Base-by-base conservation (phyloP, 331 rosid species). In the Stylosanthes scabra region DNA sequence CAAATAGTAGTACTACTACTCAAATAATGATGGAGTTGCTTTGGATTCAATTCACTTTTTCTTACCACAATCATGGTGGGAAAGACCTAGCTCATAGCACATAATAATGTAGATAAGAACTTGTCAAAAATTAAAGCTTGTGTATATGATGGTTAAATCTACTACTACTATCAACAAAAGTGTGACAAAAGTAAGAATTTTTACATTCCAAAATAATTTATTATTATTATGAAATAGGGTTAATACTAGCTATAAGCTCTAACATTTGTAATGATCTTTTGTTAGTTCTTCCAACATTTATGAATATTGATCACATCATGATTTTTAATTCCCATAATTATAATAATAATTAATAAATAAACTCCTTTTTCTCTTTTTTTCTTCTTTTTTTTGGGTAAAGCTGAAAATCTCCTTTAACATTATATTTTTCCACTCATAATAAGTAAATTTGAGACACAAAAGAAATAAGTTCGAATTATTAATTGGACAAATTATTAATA, bases 1-100 rank as follows among this genome's bases (percentile, higher is more conserved):
- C 45, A 34, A 64, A 65, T 16, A 42, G 6, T 42, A 42, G 37
- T 45, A 7, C 40, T 20, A 20, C 25, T 20, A 20, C 6, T 28
- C 41, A 72, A 72, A 59, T 72, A 60, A 63, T 60, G 31, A 49
- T 60, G 9, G 34, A 61, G 58, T 42, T 49, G 62, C 49, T 44
- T 72, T 25, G 8, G 49, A 15, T 72, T 72, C 9, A 72, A 60
- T 59, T 60, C 51, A 15, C n/a, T 47, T 72, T 34, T 72, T 54
- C 61, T 60, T 46, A 47, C 9, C 10, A 41, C 20, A 72, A 60
- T 52, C 73, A 68, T 46, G 65, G n/a, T 44, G 57, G 9, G 47
- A 57, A 40, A 70, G 29, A 7, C 75, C 39, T 39, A 7, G 66
- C 39, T 39, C 9, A 57, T 70, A 41, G 10, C 50, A 56, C 42